Evolutionary conservation across 495 filamentous ascomycete species (phyloP), one percentile per base, ranked within the genome.

Genomic region (Annulohypoxylon bovei): DNA sequence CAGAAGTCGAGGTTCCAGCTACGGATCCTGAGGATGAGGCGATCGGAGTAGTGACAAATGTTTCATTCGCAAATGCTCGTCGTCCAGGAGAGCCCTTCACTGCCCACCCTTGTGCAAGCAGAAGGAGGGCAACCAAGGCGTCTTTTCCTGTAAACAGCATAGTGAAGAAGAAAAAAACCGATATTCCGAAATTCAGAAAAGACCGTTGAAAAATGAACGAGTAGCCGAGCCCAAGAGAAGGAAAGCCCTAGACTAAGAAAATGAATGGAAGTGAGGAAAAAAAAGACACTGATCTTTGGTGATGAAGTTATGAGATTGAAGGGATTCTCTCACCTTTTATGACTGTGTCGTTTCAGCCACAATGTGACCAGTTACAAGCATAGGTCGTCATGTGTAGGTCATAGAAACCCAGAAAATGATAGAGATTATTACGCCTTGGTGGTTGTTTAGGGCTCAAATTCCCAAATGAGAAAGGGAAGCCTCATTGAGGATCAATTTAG

Each of bases 101-200:
- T 18, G 35, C 33, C 11, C n/a, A 25, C 22, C 62, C 52, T 25
- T 65, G 50, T 1, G 50, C 42, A 40, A 67, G 58, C 30, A 71
- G 42, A 58, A 62, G 18, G 32, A 71, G 33, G 14, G 62, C 53
- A 6, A 28, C 56, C 14, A 71, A 37, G 16, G 28, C 42, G 18
- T 67, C 62, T 39, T 63, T 71, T 30, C 68, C 25, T 44, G n/a
- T 32, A 46, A 71, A 63, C 20, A 71, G n/a, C 68, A 71, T 71
- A 52, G 12, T 62, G 62, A 65, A 63, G 8, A 50, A 62, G 40
- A 35, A 35, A 46, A n/a, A n/a, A n/a, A n/a, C n/a, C 16, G 27
- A 35, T 63, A 33, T 30, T 40, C 50, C 53, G 47, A 23, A 53
- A 14, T 53, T 25, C 25, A 30, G 47, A 52, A 67, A 62, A 5